phyloP scores from a whole-genome alignment of 305 asterid species.

The Fraxinus ornus region DNA sequence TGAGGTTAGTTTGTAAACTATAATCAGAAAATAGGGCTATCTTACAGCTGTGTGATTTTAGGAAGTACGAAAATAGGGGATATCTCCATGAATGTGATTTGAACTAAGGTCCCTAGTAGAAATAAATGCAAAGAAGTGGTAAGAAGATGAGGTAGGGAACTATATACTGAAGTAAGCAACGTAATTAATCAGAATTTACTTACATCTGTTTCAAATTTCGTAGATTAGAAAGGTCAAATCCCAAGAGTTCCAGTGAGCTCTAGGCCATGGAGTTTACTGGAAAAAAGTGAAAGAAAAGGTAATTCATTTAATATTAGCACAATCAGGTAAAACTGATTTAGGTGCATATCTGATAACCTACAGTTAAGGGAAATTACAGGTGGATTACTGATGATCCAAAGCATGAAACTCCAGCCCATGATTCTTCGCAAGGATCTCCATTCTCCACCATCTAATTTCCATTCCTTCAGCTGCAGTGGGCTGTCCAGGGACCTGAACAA shows the following conservation, averaged over 20 bases:
- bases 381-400: slow-evolving; percentile 56
- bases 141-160: slow-evolving; percentile 5
- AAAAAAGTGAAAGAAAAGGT: slow-evolving; percentile 12
- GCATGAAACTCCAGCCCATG: slow-evolving; percentile 77
- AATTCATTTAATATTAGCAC: neutral
- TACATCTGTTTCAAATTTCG: slow-evolving; percentile 68
- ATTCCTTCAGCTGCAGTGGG: slow-evolving; percentile 52
- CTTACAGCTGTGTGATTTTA: slow-evolving; percentile 76
- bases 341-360: neutral
- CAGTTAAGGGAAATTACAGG: slow-evolving; percentile 44
- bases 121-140: slow-evolving; percentile 20
- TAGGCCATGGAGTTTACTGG: slow-evolving; percentile 76
- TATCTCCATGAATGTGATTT: slow-evolving; percentile 60
- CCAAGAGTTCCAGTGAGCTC: slow-evolving; percentile 61
- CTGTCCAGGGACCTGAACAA: slow-evolving; percentile 61
- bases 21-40: slow-evolving; percentile 14
- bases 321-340: neutral
- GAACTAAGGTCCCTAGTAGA: slow-evolving; percentile 72
- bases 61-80: slow-evolving; percentile 68
- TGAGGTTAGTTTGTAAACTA: neutral
- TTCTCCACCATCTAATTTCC: slow-evolving; percentile 78
- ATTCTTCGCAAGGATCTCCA: slow-evolving; percentile 75
- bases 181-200: slow-evolving; percentile 20
- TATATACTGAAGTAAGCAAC: slow-evolving; percentile 10
- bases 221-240: slow-evolving; percentile 56